Percentiles rank a stretch among this genome's conserved stretches.
Conservation (phyloP, 192 early-diverging fungal species). For the Backusella parvicylindrica region DNA sequence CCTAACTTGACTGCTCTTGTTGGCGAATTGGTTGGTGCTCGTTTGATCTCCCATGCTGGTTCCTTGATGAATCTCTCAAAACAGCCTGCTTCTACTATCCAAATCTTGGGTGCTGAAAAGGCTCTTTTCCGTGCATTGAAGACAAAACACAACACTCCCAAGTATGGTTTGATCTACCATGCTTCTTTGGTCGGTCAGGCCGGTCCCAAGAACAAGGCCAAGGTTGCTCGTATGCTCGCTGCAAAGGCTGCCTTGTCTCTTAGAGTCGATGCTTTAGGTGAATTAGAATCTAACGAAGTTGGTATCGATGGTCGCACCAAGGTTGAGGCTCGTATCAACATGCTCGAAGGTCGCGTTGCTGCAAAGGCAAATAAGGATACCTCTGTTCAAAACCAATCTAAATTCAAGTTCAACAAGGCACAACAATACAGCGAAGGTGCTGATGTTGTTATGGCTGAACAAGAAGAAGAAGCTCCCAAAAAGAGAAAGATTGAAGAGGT, state of each 20-base stretch:
- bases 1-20: constrained; percentile 93
- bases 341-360: constrained; percentile 81
- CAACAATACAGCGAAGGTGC: constrained; percentile 40
- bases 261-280: constrained; percentile 90
- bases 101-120: constrained; percentile 99
- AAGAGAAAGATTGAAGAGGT: constrained; percentile 42
- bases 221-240: constrained; percentile 92
- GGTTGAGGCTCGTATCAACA: constrained; percentile 83
- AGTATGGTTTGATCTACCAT: constrained; percentile 98
- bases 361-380: constrained; percentile 68
- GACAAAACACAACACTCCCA: constrained; percentile 97
- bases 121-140: constrained; percentile 99
- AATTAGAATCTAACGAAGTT: constrained; percentile 74
- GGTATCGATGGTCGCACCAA: constrained; percentile 85
- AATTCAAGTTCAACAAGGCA: constrained; percentile 56
- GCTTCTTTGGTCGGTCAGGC: constrained; percentile 97
- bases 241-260: constrained; percentile 88
- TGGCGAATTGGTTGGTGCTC: constrained; percentile 97
- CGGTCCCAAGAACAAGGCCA: constrained; percentile 94
- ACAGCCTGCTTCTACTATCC: constrained; percentile 96
- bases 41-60: constrained; percentile 96
- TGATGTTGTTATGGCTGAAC: constrained; percentile 33
- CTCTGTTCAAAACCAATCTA: constrained; percentile 54
- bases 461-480: constrained; percentile 42
- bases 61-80: constrained; percentile 96